These are phyloP conservation scores for Gentiana straminea DNA, from an alignment of 257 asterid genomes.

Conservation along the genomic window DNA sequence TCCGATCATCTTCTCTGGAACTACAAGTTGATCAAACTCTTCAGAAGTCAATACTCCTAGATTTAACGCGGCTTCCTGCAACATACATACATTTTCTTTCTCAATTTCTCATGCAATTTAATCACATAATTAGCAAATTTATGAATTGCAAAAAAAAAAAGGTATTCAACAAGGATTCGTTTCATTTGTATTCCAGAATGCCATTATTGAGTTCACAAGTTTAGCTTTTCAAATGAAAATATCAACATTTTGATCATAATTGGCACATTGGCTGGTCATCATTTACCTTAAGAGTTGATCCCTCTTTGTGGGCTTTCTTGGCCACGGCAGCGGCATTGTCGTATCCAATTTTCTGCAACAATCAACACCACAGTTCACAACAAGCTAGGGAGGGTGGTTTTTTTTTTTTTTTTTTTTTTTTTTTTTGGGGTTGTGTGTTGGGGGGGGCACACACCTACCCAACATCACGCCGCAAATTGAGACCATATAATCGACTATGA, in stretches of 20 bases:
- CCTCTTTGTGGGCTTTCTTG: constrained; percentile 98
- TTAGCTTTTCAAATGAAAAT: background rate
- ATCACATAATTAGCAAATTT: background rate
- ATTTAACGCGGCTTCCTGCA: constrained; percentile 81
- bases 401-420: no score
- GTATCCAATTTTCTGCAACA: constrained; percentile 80
- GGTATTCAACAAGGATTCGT: background rate
- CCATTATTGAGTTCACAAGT: background rate
- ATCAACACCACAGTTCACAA: constrained; percentile 7
- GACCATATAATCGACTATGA: no score
- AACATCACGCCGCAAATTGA: no score
- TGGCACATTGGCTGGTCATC: background rate
- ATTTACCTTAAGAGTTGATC: constrained; percentile 73
- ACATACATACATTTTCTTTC: constrained; percentile 4
- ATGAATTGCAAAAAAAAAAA: background rate
- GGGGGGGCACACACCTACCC: no score
- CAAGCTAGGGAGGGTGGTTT: no score
- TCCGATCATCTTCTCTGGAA: constrained; percentile 94
- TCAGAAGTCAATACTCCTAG: constrained; percentile 66
- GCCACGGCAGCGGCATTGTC: constrained; percentile 97
- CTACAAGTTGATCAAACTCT: constrained; percentile 77
- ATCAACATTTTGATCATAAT: background rate
- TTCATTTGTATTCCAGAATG: background rate
- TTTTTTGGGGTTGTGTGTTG: no score
- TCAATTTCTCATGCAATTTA: constrained; percentile 4